Evolutionary conservation across 1,139 yeast species (phyloP).

Genomic region (Blastobotrys arbuscula): DNA sequence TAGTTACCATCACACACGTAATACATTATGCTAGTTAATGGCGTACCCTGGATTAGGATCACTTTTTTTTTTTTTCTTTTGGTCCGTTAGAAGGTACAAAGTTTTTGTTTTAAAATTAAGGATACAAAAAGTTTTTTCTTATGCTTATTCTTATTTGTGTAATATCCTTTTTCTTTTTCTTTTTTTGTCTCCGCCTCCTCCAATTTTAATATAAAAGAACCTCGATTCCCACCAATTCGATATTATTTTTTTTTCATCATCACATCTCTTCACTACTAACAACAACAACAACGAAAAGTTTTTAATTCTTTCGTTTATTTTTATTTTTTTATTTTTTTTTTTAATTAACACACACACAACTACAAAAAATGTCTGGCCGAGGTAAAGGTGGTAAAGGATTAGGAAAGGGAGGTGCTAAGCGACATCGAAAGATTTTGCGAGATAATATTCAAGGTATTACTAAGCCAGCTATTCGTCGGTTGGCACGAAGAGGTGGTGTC

Average conservation of each 20-base stretch:
- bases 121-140: too few relatives aligned
- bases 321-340: background rate
- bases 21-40: too few relatives aligned
- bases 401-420: constrained; percentile 99
- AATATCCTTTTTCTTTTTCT: too few relatives aligned
- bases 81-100: too few relatives aligned
- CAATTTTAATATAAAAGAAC: background rate
- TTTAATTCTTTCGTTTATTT: background rate
- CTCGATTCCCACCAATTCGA: background rate
- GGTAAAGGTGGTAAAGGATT: constrained; percentile 99
- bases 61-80: too few relatives aligned
- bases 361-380: constrained; percentile 41
- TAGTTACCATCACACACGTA: too few relatives aligned
- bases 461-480: constrained; percentile 99
- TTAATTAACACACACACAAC: background rate
- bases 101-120: too few relatives aligned
- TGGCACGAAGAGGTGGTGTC: constrained; percentile 99
- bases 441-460: constrained; percentile 99
- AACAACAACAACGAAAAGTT: background rate
- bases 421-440: constrained; percentile 99
- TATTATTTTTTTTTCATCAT: background rate
- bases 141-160: too few relatives aligned
- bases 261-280: background rate
- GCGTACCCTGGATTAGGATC: too few relatives aligned
- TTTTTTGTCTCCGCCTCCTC: too few relatives aligned